Percentiles rank a stretch among this genome's conserved stretches.
phyloP scores from a whole-genome alignment of 768 basidiomycete species.

The Psilocybe tampanensis region DNA sequence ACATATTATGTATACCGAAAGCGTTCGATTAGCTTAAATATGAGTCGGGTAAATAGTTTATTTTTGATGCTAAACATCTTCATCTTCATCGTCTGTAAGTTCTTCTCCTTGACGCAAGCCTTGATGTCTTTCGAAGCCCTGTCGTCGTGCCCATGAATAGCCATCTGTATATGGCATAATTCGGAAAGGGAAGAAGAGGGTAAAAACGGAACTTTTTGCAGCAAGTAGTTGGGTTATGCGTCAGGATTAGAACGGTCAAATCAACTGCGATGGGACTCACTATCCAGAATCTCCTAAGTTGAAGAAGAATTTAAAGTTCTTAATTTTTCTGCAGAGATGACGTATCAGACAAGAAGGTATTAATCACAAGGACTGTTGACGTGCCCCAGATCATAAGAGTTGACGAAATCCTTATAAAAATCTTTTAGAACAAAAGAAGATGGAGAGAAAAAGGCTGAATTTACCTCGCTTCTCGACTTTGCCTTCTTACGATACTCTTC shows the following conservation, averaged over 20 bases:
- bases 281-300: constrained; percentile 82
- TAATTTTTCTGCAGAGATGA: constrained; percentile 39
- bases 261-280: constrained; percentile 48
- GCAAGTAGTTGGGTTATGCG: not conserved
- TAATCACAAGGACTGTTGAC: constrained; percentile 15
- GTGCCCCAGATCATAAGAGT: constrained; percentile 90
- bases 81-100: constrained; percentile 83
- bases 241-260: not conserved
- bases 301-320: constrained; percentile 85
- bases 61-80: constrained; percentile 32
- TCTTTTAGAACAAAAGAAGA: not conserved
- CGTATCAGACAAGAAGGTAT: not conserved
- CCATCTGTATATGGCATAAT: constrained; percentile 87
- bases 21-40: too few species aligned
- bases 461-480: constrained; percentile 66
- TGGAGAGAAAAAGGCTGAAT: not conserved
- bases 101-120: constrained; percentile 80
- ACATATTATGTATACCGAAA: constrained; percentile 17
- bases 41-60: not conserved
- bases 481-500: constrained; percentile 75
- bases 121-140: constrained; percentile 61
- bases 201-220: constrained; percentile 72
- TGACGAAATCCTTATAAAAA: constrained; percentile 69
- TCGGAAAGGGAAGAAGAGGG: constrained; percentile 82
- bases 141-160: constrained; percentile 70